A percentile compares a stretch with the other conserved stretches of the same genome.
These are phyloP conservation scores for Helotiales sp. DNA, from an alignment of 2,329 filamentous ascomycete genomes.

Conservation along the genomic window DNA sequence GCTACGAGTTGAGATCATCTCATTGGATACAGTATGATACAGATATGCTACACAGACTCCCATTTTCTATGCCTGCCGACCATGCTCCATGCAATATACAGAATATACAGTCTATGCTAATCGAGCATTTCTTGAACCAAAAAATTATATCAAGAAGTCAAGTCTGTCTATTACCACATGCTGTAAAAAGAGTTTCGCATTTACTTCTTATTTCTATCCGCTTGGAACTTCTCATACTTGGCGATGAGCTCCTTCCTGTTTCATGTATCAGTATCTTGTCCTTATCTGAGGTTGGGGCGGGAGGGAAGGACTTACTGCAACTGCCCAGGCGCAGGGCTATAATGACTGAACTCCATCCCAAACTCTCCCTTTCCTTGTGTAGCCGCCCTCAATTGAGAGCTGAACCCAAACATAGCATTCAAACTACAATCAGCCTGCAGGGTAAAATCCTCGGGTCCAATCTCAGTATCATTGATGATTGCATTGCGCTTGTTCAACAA, in stretches of 20 bases:
- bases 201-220: constrained; percentile 46
- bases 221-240: constrained; percentile 67
- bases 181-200: constrained; percentile 3
- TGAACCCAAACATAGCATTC: constrained; percentile 98
- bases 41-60: constrained; percentile 17
- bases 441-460: constrained; percentile 90
- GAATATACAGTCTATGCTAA: constrained; percentile 8
- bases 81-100: constrained; percentile 13
- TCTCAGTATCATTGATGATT: constrained; percentile 92
- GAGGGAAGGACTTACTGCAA: constrained; percentile 68
- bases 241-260: constrained; percentile 63
- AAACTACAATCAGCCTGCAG: constrained; percentile 88
- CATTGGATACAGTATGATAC: constrained; percentile 14
- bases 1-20: constrained; percentile 22
- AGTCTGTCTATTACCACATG: constrained; percentile 10
- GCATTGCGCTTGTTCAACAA: constrained; percentile 96
- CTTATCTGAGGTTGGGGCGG: not conserved
- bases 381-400: constrained; percentile 82
- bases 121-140: not conserved
- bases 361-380: constrained; percentile 99
- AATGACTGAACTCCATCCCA: constrained; percentile 98
- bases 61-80: constrained; percentile 4
- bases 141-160: constrained; percentile 9
- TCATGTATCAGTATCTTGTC: constrained; percentile 1
- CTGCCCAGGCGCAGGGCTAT: constrained; percentile 81